Evolutionary conservation across 2,329 filamentous ascomycete species (phyloP).

Genomic region (Byssochlamys sp.): DNA sequence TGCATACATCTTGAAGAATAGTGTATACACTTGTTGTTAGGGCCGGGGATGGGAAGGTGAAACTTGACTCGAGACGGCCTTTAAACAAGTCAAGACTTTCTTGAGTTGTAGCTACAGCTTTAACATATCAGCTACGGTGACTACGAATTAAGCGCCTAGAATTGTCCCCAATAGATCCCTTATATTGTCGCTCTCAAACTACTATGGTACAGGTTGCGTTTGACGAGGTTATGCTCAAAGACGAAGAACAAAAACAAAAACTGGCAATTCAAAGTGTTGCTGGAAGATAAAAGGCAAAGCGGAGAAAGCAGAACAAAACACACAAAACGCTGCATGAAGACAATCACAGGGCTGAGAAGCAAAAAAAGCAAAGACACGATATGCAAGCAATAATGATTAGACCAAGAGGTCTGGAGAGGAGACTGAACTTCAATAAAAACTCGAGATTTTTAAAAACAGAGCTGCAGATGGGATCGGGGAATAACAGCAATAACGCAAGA

Average conservation of each 20-base stretch:
- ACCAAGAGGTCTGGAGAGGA: conserved; percentile 1
- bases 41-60: too few relatives aligned
- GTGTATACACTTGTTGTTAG: too few relatives aligned
- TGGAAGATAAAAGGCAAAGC: background rate
- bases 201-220: conserved; percentile 9
- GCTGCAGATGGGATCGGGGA: background rate
- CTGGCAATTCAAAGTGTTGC: conserved; percentile 1
- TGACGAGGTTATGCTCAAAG: conserved; percentile 1
- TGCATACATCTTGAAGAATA: too few relatives aligned
- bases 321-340: background rate
- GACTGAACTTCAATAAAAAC: conserved; percentile 1
- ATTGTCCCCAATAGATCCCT: background rate
- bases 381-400: background rate
- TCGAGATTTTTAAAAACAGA: conserved; percentile 1
- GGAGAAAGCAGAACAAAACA: background rate
- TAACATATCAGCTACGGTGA: too few relatives aligned
- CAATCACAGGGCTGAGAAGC: background rate
- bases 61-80: too few relatives aligned
- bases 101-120: too few relatives aligned
- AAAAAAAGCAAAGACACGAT: background rate
- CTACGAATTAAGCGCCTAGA: background rate
- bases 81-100: too few relatives aligned
- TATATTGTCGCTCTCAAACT: conserved; percentile 5
- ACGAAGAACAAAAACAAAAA: background rate
- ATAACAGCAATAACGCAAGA: background rate